Conservation (phyloP, 2,329 filamentous ascomycete genomes). For the Diplodia sapinea region DNA sequence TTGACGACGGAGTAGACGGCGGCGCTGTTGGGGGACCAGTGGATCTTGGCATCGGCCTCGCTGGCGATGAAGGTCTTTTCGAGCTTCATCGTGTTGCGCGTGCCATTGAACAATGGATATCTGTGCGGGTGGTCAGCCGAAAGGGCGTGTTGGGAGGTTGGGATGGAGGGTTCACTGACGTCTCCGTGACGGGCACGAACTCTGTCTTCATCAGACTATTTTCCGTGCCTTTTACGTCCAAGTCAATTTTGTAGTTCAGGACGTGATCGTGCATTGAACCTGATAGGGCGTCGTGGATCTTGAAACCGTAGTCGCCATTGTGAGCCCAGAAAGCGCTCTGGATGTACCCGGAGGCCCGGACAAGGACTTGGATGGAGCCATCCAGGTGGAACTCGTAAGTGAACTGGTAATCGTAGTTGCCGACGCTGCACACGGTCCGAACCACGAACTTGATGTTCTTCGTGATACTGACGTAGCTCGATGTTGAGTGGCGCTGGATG, state of each 20-base stretch:
- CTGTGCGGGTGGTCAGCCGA: neutral
- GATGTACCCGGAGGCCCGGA: constrained; percentile 42
- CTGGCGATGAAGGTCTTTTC: constrained; percentile 48
- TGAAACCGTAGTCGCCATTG: constrained; percentile 47
- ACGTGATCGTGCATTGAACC: constrained; percentile 49
- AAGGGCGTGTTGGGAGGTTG: neutral
- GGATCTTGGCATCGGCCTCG: constrained; percentile 48
- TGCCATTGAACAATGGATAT: constrained; percentile 58
- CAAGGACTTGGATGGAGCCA: constrained; percentile 39
- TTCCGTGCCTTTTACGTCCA: constrained; percentile 46
- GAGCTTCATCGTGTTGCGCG: constrained; percentile 60
- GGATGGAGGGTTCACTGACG: constrained; percentile 36
- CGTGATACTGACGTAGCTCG: constrained; percentile 40
- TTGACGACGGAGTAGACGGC: constrained; percentile 61
- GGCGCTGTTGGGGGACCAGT: constrained; percentile 57
- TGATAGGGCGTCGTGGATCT: constrained; percentile 47
- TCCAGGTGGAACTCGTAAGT: constrained; percentile 42
- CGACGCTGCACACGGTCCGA: constrained; percentile 56
- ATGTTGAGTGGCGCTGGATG: constrained; percentile 42
- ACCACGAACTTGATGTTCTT: constrained; percentile 50
- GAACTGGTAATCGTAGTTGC: constrained; percentile 42
- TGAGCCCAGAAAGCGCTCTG: constrained; percentile 38
- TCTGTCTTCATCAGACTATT: constrained; percentile 46
- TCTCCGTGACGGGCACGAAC: constrained; percentile 40
- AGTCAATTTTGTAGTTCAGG: constrained; percentile 51